These are phyloP conservation scores for Hypoxylon fuscum DNA, from an alignment of 495 filamentous ascomycete species.

Conservation along the genomic window DNA sequence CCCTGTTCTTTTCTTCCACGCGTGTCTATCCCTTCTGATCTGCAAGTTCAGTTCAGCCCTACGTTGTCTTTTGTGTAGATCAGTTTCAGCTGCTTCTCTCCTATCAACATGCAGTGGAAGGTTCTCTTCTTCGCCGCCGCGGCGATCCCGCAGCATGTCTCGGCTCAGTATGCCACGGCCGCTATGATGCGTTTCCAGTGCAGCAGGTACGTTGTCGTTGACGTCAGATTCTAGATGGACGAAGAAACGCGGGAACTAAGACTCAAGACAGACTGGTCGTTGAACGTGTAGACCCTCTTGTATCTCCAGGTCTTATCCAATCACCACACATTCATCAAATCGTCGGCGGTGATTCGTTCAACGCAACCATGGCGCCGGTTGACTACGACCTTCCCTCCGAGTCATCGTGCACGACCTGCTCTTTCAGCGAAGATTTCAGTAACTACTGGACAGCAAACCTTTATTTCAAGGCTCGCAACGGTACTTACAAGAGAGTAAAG, in stretches of 20 bases:
- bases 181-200: constrained; percentile 41
- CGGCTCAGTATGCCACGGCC: constrained; percentile 35
- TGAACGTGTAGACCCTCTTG: constrained; percentile 52
- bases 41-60: constrained; percentile 22
- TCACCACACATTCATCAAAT: constrained; percentile 48
- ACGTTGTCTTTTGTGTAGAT: constrained; percentile 26
- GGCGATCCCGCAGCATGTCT: constrained; percentile 35
- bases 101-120: constrained; percentile 39
- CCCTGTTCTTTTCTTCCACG: neutral
- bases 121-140: constrained; percentile 31
- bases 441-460: constrained; percentile 53
- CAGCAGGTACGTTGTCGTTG: constrained; percentile 16
- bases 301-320: constrained; percentile 43
- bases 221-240: neutral
- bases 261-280: constrained; percentile 34
- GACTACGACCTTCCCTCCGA: constrained; percentile 34
- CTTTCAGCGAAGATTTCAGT: constrained; percentile 49
- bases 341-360: constrained; percentile 47
- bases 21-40: constrained; percentile 9
- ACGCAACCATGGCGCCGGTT: constrained; percentile 45
- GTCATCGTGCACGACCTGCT: constrained; percentile 49
- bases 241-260: constrained; percentile 7
- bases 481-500: constrained; percentile 53
- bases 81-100: constrained; percentile 20
- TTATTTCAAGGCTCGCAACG: constrained; percentile 51